Base-by-base conservation (phyloP, 768 basidiomycete species). In the Rhodotorula babjevae region DNA sequence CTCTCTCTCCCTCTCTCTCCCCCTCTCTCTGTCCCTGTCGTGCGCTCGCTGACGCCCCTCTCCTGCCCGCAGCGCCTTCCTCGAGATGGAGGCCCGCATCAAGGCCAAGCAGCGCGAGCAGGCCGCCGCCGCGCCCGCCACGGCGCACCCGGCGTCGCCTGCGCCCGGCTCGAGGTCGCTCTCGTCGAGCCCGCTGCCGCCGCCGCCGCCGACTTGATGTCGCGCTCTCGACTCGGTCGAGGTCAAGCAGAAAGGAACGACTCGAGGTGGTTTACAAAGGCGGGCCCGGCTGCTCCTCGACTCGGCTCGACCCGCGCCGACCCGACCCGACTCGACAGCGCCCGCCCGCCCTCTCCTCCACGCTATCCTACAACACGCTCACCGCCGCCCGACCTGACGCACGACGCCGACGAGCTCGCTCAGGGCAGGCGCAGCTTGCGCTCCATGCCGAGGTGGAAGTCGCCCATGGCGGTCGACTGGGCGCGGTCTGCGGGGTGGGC, bases 371-470 rank as follows among this genome's bases (percentile, higher is more conserved):
- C 49, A 50, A 21, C 21, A 50, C 47, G 47, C 47, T n/a, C n/a
- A n/a, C n/a, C n/a, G n/a, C n/a, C n/a, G n/a, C n/a, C n/a, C n/a
- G n/a, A n/a, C n/a, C n/a, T n/a, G n/a, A 21, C 46, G 15, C 11
- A 7, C 15, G 6, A 33, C 57, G 7, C 21, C 25, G 50, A 29
- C 21, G 27, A 29, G 7, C 10, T 15, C 14, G 46, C 52, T 55
- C 44, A 75, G n/a, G 67, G 59, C 42, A 74, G 62, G 25, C 71
- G 52, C 33, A 77, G 77, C 78, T 85, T 86, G 83, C 85, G 88
- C 79, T 88, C 87, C 85, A 90, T 88, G 67, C 87, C 86, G 47
- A 82, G 81, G 81, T 90, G 90, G 73, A 87, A 84, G 78, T 87
- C 86, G 75, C 68, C 67, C 44, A 84, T 80, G 52, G 85, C 79